Evolutionary conservation across 441 rosid species (phyloP).

Genomic region (Bruguiera hainesii): DNA sequence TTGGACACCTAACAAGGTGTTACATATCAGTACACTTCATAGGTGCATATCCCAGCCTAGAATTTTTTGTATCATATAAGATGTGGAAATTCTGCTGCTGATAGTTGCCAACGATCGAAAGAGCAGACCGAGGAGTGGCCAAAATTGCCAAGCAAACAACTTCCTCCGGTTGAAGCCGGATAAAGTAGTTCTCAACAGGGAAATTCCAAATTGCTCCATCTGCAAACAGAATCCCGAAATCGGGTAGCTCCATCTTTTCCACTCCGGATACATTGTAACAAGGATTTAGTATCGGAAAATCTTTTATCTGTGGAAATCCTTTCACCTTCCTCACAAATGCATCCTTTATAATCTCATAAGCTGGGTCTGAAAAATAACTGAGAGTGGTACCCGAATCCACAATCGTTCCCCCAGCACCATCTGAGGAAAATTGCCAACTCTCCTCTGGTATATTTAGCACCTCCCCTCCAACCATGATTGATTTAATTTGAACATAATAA

Average conservation of each 20-base stretch:
- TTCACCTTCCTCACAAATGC: slow-evolving; percentile 59
- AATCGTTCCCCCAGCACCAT: slow-evolving; percentile 78
- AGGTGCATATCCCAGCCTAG: slow-evolving; percentile 84
- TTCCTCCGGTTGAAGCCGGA: slow-evolving; percentile 50
- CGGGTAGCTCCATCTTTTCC: slow-evolving; percentile 59
- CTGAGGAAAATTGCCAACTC: slow-evolving; percentile 56
- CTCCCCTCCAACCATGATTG: slow-evolving; percentile 61
- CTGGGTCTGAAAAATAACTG: slow-evolving; percentile 79
- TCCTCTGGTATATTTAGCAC: slow-evolving; percentile 58
- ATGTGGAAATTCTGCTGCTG: slow-evolving; percentile 97
- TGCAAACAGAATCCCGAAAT: slow-evolving; percentile 56
- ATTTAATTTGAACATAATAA: slow-evolving; percentile 76
- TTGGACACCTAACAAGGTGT: slow-evolving; percentile 6
- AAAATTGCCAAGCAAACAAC: slow-evolving; percentile 76
- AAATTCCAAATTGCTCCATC: slow-evolving; percentile 91
- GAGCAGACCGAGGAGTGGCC: slow-evolving; percentile 69
- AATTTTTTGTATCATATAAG: slow-evolving; percentile 74
- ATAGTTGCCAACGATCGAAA: slow-evolving; percentile 85
- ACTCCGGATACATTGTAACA: slow-evolving; percentile 84
- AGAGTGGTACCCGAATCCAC: slow-evolving; percentile 94
- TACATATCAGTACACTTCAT: slow-evolving; percentile 69
- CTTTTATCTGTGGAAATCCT: slow-evolving; percentile 50
- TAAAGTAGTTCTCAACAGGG: slow-evolving; percentile 74
- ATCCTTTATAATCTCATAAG: slow-evolving; percentile 54
- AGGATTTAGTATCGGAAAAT: slow-evolving; percentile 62